Conservation (phyloP, 2,329 filamentous ascomycete genomes). For the Aspergillus neoniger region DNA sequence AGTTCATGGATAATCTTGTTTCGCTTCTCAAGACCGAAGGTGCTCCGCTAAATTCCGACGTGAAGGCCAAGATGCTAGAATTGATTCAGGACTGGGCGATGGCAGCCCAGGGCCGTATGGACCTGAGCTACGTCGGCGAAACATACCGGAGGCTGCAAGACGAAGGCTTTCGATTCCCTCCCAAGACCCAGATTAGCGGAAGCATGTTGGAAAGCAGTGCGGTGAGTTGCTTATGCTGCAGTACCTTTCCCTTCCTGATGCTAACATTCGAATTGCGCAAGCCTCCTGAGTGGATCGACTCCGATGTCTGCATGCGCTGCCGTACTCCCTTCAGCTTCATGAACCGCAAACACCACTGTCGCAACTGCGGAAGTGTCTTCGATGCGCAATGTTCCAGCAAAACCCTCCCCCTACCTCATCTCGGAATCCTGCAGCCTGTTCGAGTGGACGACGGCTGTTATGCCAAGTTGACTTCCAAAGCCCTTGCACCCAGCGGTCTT, state of each 20-base stretch:
- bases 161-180: slow-evolving; percentile 88
- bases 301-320: slow-evolving; percentile 98
- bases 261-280: slow-evolving; percentile 40
- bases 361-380: slow-evolving; percentile 97
- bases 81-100: slow-evolving; percentile 91
- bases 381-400: slow-evolving; percentile 94
- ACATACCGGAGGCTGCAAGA: slow-evolving; percentile 79
- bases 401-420: slow-evolving; percentile 80
- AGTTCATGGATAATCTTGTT: slow-evolving; percentile 97
- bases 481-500: slow-evolving; percentile 45
- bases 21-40: slow-evolving; percentile 84
- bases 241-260: neutral
- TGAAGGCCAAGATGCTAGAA: slow-evolving; percentile 87
- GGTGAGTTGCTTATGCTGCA: slow-evolving; percentile 55
- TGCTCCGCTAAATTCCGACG: slow-evolving; percentile 75
- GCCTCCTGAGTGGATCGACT: slow-evolving; percentile 97
- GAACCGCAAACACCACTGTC: slow-evolving; percentile 96
- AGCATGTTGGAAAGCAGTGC: slow-evolving; percentile 98
- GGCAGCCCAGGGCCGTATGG: slow-evolving; percentile 80
- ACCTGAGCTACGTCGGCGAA: slow-evolving; percentile 82
- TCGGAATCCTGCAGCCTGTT: slow-evolving; percentile 88
- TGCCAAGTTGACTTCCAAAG: slow-evolving; percentile 78
- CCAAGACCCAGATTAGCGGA: slow-evolving; percentile 81
- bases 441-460: slow-evolving; percentile 97
- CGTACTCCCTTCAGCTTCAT: slow-evolving; percentile 95